Base-by-base conservation (phyloP, 148 eudicot species). In the Rhododendron mucronatum region DNA sequence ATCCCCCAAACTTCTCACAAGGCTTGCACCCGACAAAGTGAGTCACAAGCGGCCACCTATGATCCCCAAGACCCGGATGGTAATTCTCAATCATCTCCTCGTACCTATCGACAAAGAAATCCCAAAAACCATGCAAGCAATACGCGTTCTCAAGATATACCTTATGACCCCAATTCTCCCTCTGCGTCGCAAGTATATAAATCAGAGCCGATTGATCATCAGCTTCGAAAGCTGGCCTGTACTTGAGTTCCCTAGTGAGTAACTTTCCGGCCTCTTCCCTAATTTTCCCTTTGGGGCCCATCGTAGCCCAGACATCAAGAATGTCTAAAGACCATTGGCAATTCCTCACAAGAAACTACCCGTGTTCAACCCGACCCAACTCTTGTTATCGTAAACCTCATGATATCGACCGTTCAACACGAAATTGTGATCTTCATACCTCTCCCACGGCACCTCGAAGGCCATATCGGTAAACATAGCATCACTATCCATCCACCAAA, bases 401-500 rank as follows among this genome's bases (percentile, higher is more conserved):
- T 93, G 90, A 53, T 93, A 88, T 94, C 95, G 91, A 2, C 98
- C 98, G 77, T 95, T 93, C 88, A 94, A 47, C 30, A 95, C 93
- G 35, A 95, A 63, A 26, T 95, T 94, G 8, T 83, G 75, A 84
- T 88, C 90, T 28, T 90, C 88, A 47, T 95, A 95, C 81, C 93
- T 90, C 84, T 90, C 91, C 94, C 95, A 91, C 1, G 98, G 98
- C 0, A 95, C 47, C 91, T 95, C 95, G 69, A 93, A 95, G 3
- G 87, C 89, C 98, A 95, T 94, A 85, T 95, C 98, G 2, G 98
- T 95, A 74, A 95, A 94, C 95, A 95, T 93, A 5, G 98, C 96
- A 90, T 95, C 98, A 90, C 94, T 94, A 74, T 95, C 93, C 35
- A 95, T 93, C 98, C 98, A 95, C 98, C 98, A 95, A 0, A 95